Conservation (phyloP, 768 basidiomycete genomes). For the Lenzites betulinus region DNA sequence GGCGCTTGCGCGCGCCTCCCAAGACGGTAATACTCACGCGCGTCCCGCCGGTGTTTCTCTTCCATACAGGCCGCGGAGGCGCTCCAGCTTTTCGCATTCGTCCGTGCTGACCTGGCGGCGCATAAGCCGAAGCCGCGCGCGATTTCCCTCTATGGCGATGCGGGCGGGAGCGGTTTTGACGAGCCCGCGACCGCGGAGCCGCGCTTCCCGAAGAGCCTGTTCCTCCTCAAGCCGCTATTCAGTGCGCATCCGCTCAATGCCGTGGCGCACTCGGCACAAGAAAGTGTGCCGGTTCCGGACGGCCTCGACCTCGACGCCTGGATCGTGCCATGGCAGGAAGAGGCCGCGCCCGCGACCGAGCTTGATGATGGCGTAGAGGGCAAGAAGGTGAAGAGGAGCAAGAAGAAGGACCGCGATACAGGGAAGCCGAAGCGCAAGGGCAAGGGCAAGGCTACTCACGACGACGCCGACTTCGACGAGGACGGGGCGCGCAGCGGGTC, state of each 20-base stretch:
- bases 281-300: constrained; percentile 77
- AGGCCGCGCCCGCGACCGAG: constrained; percentile 31
- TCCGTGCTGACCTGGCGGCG: constrained; percentile 68
- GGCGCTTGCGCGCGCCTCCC: neutral
- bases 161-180: constrained; percentile 42
- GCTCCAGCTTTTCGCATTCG: constrained; percentile 71
- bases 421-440: constrained; percentile 40
- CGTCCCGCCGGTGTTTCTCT: neutral
- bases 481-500: constrained; percentile 34
- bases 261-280: constrained; percentile 79
- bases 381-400: constrained; percentile 43
- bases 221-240: constrained; percentile 82
- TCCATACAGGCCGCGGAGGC: constrained; percentile 73
- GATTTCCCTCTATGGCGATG: constrained; percentile 40
- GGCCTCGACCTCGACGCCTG: constrained; percentile 85
- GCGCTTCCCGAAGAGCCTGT: constrained; percentile 85
- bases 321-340: constrained; percentile 67
- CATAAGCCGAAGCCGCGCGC: constrained; percentile 44
- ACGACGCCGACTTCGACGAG: constrained; percentile 41
- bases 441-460: constrained; percentile 48
- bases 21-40: too few relatives aligned
- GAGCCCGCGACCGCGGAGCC: constrained; percentile 40
- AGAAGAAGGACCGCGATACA: constrained; percentile 45
- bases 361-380: constrained; percentile 33
- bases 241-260: constrained; percentile 80